Conservation (phyloP, 352 stramenopile species). For the Phytophthora aleatoria region DNA sequence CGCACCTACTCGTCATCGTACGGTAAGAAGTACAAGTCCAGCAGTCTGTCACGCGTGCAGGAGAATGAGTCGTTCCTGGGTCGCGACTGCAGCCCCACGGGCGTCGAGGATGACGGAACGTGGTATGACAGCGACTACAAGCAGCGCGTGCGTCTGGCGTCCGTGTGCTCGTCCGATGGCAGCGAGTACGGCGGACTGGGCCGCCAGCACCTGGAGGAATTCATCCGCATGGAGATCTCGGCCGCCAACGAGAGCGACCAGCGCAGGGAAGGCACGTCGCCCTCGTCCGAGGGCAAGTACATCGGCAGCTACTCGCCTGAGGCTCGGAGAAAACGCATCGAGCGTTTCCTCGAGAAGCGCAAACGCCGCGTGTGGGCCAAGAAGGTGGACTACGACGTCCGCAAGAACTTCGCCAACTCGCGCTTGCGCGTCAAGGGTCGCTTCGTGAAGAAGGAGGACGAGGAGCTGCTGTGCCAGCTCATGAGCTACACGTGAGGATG, state of each 20-base stretch:
- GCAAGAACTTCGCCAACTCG: conserved; percentile 99
- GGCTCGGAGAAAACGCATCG: conserved; percentile 82
- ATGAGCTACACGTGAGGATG: conserved; percentile 76
- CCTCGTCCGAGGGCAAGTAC: conserved; percentile 55
- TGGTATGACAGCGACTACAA: conserved; percentile 76
- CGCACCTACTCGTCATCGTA: conserved; percentile 38
- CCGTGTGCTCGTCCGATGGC: conserved; percentile 77
- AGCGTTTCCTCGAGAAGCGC: conserved; percentile 92
- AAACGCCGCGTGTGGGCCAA: conserved; percentile 95
- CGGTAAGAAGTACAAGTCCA: conserved; percentile 50
- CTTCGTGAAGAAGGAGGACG: conserved; percentile 99
- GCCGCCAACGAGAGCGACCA: conserved; percentile 63
- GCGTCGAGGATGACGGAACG: conserved; percentile 65
- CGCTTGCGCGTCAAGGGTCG: conserved; percentile 96
- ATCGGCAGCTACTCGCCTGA: conserved; percentile 91
- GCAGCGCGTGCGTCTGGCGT: conserved; percentile 68
- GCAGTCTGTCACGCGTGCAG: conserved; percentile 64
- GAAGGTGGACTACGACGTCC: conserved; percentile 98
- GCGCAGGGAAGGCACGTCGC: conserved; percentile 31
- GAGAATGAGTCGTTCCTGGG: conserved; percentile 59
- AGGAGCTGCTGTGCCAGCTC: conserved; percentile 88
- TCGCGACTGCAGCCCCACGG: conserved; percentile 70
- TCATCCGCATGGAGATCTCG: conserved; percentile 85
- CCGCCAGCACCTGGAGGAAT: conserved; percentile 77
- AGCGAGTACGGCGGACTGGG: conserved; percentile 77